Percentiles rank a stretch among this genome's conserved stretches.
These are phyloP conservation scores for Brassica cretica DNA, from an alignment of 345 rosid genomes.

Conservation along the genomic window DNA sequence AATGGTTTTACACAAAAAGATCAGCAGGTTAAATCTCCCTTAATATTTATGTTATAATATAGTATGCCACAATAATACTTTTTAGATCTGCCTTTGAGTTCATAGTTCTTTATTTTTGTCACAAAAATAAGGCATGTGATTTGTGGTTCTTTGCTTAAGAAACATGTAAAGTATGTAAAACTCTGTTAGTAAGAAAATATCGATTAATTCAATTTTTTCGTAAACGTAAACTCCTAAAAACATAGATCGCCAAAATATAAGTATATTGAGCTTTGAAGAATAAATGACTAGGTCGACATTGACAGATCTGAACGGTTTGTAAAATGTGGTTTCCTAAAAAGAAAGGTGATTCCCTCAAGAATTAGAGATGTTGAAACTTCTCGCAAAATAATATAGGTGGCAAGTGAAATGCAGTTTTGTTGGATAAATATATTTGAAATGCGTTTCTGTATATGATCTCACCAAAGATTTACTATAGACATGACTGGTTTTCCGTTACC, in stretches of 20 bases:
- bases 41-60: background rate
- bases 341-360: background rate
- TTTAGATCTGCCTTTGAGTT: background rate
- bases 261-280: background rate
- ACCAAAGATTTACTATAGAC: background rate
- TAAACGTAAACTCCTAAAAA: background rate
- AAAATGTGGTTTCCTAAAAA: background rate
- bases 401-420: background rate
- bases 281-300: background rate
- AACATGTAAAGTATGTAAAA: background rate
- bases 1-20: background rate
- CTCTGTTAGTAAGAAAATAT: background rate
- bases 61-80: background rate
- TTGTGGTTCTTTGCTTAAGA: slow-evolving; percentile 2
- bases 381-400: background rate
- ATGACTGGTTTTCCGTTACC: too few relatives aligned
- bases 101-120: background rate
- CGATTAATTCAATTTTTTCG: background rate
- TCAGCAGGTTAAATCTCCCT: background rate
- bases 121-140: background rate
- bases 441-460: background rate
- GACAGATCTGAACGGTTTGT: background rate
- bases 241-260: background rate
- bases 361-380: background rate
- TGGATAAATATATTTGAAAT: background rate